Evolutionary conservation across 805 yeast species (phyloP).

Genomic region (Candida sphagnicola): DNA sequence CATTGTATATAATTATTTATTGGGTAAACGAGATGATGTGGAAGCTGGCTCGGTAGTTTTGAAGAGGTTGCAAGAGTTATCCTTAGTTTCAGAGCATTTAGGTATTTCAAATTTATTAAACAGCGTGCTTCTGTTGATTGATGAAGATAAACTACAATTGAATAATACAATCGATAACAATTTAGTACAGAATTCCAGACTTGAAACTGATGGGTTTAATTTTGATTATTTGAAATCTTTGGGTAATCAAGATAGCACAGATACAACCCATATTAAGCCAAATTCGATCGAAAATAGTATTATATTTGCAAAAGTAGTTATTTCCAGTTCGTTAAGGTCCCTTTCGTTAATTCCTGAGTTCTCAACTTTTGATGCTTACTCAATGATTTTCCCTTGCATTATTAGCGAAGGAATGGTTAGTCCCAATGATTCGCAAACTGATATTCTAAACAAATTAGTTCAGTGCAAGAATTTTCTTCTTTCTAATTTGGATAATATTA

Average conservation of each 20-base stretch:
- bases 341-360: constrained; percentile 1
- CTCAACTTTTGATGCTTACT: background rate
- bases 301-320: background rate
- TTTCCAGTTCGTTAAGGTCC: background rate
- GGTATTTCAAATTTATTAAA: background rate
- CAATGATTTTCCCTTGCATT: constrained; percentile 8
- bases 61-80: background rate
- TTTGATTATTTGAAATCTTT: constrained; percentile 1
- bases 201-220: background rate
- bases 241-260: background rate
- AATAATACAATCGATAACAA: background rate
- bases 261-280: too few relatives aligned
- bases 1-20: background rate
- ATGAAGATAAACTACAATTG: background rate
- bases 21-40: background rate
- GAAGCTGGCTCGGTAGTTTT: background rate
- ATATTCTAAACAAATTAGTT: constrained; percentile 13
- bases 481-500: constrained; percentile 5
- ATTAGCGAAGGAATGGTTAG: constrained; percentile 5
- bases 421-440: constrained; percentile 3
- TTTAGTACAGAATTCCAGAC: background rate
- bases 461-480: constrained; percentile 13
- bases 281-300: background rate
- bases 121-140: background rate
- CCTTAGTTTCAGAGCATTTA: background rate